phyloP scores from a whole-genome alignment of 495 filamentous ascomycete genomes.

The Polyplosphaeria fusca region DNA sequence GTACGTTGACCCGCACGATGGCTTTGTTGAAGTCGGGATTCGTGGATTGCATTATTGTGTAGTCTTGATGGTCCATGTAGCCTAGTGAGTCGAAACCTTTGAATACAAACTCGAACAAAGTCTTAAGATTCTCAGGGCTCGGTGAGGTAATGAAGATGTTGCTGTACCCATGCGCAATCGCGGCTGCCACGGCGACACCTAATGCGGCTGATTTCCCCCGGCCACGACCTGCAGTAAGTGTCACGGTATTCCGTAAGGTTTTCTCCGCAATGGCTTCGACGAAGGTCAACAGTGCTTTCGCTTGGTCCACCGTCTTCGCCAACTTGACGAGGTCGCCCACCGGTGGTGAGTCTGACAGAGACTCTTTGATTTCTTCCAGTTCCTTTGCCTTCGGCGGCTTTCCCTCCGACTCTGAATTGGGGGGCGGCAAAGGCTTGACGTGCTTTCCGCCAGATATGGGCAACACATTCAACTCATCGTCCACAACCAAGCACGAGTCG shows the following conservation, averaged over 20 bases:
- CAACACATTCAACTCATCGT: conserved; percentile 96
- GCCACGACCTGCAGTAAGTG: conserved; percentile 89
- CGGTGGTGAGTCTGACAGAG: conserved; percentile 76
- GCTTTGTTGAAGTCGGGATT: conserved; percentile 99
- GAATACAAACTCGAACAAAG: conserved; percentile 96
- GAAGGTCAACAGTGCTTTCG: conserved; percentile 90
- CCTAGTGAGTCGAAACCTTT: conserved; percentile 94
- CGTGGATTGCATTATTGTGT: conserved; percentile 96
- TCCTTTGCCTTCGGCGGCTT: conserved; percentile 68
- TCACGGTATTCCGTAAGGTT: conserved; percentile 87
- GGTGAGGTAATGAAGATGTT: conserved; percentile 99
- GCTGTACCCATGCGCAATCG: conserved; percentile 92
- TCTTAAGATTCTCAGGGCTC: conserved; percentile 97
- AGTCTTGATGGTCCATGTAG: conserved; percentile 92
- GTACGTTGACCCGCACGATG: conserved; percentile 93
- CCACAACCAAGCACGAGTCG: conserved; percentile 89
- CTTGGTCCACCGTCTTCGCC: conserved; percentile 89
- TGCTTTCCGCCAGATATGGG: conserved; percentile 94
- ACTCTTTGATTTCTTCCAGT: conserved; percentile 82
- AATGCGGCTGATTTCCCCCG: conserved; percentile 95
- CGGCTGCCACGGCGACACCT: conserved; percentile 90
- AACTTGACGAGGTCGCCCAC: conserved; percentile 79
- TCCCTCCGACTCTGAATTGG: conserved; percentile 61
- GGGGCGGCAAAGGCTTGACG: conserved; percentile 77
- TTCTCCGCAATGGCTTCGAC: conserved; percentile 97